Percentiles rank a stretch among this genome's conserved stretches.
Conservation (phyloP, 192 early-diverging fungal genomes). For the Coemansia sp. region DNA sequence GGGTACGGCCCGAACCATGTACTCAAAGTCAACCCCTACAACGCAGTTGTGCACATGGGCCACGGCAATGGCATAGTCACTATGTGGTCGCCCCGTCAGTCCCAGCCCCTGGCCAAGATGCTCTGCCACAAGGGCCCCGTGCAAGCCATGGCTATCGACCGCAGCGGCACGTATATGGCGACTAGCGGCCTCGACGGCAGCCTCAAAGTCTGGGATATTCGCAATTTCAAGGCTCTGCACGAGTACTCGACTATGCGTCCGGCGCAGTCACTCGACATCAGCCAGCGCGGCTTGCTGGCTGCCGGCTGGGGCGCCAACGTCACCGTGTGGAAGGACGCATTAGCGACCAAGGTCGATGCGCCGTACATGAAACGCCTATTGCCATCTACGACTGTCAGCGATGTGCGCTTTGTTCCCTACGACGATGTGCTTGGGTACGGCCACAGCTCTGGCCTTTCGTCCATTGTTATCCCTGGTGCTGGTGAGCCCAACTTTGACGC, state of each 20-base stretch:
- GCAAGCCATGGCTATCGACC: constrained; percentile 81
- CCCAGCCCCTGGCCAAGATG: constrained; percentile 89
- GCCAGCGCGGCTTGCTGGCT: constrained; percentile 80
- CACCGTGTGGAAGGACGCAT: constrained; percentile 87
- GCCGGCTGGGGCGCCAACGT: constrained; percentile 82
- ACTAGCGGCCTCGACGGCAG: constrained; percentile 89
- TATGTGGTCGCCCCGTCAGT: constrained; percentile 86
- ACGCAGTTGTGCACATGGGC: constrained; percentile 89
- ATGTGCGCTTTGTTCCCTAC: constrained; percentile 85
- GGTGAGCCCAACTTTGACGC: constrained; percentile 98
- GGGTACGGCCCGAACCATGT: constrained; percentile 75
- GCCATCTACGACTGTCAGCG: constrained; percentile 56
- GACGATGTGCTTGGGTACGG: constrained; percentile 93
- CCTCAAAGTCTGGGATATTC: constrained; percentile 92
- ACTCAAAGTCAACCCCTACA: constrained; percentile 91
- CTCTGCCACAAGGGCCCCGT: constrained; percentile 89
- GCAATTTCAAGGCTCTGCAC: constrained; percentile 77
- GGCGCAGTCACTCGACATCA: constrained; percentile 78
- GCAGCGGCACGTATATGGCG: constrained; percentile 80
- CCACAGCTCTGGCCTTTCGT: constrained; percentile 75
- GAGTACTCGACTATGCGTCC: constrained; percentile 79
- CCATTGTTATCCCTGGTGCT: constrained; percentile 85
- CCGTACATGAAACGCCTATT: constrained; percentile 89
- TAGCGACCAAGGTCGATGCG: constrained; percentile 68
- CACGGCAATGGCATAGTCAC: constrained; percentile 88